A percentile compares a stretch with the other conserved stretches of the same genome.
phyloP scores from a whole-genome alignment of 768 basidiomycete genomes.

The Cytidiella melzeri region DNA sequence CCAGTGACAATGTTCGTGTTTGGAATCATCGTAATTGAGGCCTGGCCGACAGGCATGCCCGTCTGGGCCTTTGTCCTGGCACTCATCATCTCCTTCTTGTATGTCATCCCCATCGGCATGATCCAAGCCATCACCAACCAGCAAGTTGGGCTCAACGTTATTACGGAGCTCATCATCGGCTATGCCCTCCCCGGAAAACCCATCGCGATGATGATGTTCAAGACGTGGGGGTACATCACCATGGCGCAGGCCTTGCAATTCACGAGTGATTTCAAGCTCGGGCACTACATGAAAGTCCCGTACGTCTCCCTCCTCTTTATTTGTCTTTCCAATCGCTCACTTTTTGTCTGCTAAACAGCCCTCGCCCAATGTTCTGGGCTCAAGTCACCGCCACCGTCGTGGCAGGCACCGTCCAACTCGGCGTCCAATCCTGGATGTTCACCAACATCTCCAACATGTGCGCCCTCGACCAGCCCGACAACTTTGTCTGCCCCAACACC shows the following conservation, averaged over 20 bases:
- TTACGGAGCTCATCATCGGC: constrained; percentile 71
- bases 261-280: constrained; percentile 70
- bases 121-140: constrained; percentile 74
- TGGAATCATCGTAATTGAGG: constrained; percentile 63
- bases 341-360: constrained; percentile 22
- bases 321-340: not conserved
- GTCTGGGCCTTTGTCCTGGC: constrained; percentile 71
- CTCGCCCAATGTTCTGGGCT: constrained; percentile 63
- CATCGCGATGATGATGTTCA: constrained; percentile 78
- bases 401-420: constrained; percentile 68
- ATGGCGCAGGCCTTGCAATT: constrained; percentile 63
- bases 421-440: constrained; percentile 77
- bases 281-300: constrained; percentile 69
- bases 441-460: constrained; percentile 62
- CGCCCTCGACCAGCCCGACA: constrained; percentile 42
- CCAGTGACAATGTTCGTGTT: constrained; percentile 58
- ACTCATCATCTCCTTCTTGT: constrained; percentile 26
- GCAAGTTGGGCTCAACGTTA: constrained; percentile 53
- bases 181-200: constrained; percentile 74
- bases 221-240: constrained; percentile 52
- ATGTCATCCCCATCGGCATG: constrained; percentile 29
- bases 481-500: constrained; percentile 66
- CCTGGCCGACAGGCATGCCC: constrained; percentile 70
- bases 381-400: constrained; percentile 64
- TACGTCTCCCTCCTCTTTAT: constrained; percentile 1